Percentiles rank a stretch among this genome's conserved stretches.
Evolutionary conservation across 805 yeast species (phyloP).

Genomic region (Blastobotrys chiropterorum): DNA sequence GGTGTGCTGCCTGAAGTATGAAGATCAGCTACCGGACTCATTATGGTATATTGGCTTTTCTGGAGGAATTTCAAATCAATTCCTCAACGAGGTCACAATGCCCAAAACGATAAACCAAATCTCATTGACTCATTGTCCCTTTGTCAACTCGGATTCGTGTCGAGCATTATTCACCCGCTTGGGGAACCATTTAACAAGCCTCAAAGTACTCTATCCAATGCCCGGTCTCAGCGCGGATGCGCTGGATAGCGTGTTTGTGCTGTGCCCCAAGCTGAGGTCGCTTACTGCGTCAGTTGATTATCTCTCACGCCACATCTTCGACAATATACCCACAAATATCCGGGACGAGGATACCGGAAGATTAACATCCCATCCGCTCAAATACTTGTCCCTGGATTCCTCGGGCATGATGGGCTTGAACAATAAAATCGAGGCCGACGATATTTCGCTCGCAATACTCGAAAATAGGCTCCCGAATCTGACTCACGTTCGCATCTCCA

Average conservation of each 20-base stretch:
- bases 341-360: slow-evolving; percentile 19
- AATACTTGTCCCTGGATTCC: slow-evolving; percentile 64
- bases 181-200: slow-evolving; percentile 57
- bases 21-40: slow-evolving; percentile 54
- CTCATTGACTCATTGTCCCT: slow-evolving; percentile 85
- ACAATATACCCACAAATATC: slow-evolving; percentile 27
- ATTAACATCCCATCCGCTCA: slow-evolving; percentile 46
- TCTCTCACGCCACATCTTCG: slow-evolving; percentile 39
- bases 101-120: slow-evolving; percentile 66
- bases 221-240: slow-evolving; percentile 67
- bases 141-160: slow-evolving; percentile 58
- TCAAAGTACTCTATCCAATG: slow-evolving; percentile 82
- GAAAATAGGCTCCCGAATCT: slow-evolving; percentile 72
- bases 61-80: slow-evolving; percentile 85
- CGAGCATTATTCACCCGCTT: slow-evolving; percentile 53
- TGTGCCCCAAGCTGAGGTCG: slow-evolving; percentile 65
- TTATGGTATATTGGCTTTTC: slow-evolving; percentile 67
- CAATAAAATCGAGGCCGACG: slow-evolving; percentile 79
- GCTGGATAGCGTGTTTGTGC: slow-evolving; percentile 62
- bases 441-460: slow-evolving; percentile 73
- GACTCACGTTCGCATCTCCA: slow-evolving; percentile 57
- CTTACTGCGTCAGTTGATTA: slow-evolving; percentile 79
- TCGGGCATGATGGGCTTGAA: slow-evolving; percentile 81
- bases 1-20: slow-evolving; percentile 47
- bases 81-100: slow-evolving; percentile 60